Evolutionary conservation across 306 rosid species (phyloP).

Genomic region (Styphnolobium japonicum): DNA sequence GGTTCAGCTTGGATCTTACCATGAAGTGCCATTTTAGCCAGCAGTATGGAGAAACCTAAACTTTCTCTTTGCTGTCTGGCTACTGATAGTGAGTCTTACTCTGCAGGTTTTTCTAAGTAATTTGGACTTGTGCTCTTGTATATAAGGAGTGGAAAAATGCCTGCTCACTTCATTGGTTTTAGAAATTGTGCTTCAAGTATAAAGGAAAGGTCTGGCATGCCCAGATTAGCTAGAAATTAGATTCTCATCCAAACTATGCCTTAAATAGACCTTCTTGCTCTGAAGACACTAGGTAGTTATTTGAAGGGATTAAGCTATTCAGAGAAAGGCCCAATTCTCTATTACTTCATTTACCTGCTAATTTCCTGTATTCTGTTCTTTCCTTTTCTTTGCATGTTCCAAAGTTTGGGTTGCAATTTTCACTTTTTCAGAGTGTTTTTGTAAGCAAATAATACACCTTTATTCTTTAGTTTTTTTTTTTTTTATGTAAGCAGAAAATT

Average conservation of each 20-base stretch:
- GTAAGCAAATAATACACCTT: not conserved
- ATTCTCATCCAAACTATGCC: not conserved
- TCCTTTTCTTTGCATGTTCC: slow-evolving; percentile 6
- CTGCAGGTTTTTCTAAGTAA: not conserved
- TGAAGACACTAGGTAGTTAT: not conserved
- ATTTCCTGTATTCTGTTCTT: not conserved
- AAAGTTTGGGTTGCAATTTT: slow-evolving; percentile 19
- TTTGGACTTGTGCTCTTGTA: not conserved
- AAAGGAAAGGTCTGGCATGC: not conserved
- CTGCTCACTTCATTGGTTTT: slow-evolving; percentile 11
- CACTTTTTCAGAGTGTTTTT: not conserved
- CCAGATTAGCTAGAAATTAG: not conserved
- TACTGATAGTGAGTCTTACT: not conserved
- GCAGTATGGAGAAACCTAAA: not conserved
- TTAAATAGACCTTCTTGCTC: not conserved
- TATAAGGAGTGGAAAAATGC: not conserved
- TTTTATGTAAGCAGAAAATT: not conserved
- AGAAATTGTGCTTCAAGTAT: not conserved
- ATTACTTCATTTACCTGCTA: not conserved
- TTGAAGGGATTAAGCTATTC: not conserved
- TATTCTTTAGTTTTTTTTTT: not conserved
- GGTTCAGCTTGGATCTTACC: not conserved
- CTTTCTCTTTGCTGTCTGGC: not conserved
- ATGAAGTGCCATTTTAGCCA: not conserved
- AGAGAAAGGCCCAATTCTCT: not conserved